Evolutionary conservation across 2,329 filamentous ascomycete species (phyloP), one percentile per base, ranked within the genome.

Genomic region (Aaosphaeria arxii): DNA sequence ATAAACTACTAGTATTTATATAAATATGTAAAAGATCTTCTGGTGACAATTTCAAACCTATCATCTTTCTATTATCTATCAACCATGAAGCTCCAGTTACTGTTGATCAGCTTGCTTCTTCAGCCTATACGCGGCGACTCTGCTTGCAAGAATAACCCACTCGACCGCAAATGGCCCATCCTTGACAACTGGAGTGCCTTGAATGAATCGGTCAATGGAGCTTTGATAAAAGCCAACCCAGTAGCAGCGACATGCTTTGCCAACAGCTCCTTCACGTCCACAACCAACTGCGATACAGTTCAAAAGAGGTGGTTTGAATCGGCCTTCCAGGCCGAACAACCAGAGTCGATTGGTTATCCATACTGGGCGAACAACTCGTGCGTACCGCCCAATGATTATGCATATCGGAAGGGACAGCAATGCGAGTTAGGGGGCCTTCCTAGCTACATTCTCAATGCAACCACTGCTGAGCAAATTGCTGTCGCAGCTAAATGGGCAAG

Each of bases 331-430:
- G 62, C 55, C 1, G 30, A 47, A 28, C 13, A 63, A 39, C 61
- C 63, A 1, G 52, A 64, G 47, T 64, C 62, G 48, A 53, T 66
- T 13, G 63, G 61, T 45, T 63, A 61, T 40, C 62, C 59, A 1
- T 45, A 58, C 40, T 66, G 56, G 62, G 49, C 62, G 0, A 61
- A 67, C 47, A 60, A 66, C 31, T 57, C 57, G 5, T 66, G 63
- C 49, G 59, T 61, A 32, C 65, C 63, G 2, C 63, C 64, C 17
- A 24, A 24, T 24, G 17, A 24, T 24, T 24, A 24, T 24, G 17
- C 2, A 24, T 63, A 49, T 30, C 55, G 51, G 1, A 66, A 68
- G 39, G 64, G 63, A 0, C 54, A 48, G 13, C 58, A 62, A 6
- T 68, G 64, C 41, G 42, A 47, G 2, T 48, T 59, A 29, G 58